A percentile compares a stretch with the other conserved stretches of the same genome.
phyloP scores from a whole-genome alignment of 176 grass and related monocot genomes.

The Olyra latifolia region DNA sequence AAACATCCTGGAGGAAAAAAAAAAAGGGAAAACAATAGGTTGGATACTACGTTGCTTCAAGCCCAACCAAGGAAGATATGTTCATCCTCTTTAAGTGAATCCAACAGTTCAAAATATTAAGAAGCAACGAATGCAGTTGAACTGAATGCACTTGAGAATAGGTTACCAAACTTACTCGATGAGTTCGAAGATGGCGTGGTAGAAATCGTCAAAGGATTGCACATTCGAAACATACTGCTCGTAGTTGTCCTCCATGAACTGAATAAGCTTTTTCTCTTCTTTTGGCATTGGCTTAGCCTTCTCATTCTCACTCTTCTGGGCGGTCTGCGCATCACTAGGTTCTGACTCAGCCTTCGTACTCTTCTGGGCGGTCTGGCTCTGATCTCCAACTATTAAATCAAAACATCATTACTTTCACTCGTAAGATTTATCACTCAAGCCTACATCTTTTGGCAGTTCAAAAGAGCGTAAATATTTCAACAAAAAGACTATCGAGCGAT shows the following conservation, averaged over 20 bases:
- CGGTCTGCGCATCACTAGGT: background rate
- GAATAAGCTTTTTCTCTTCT: conserved; percentile 13
- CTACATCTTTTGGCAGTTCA: background rate
- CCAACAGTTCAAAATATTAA: background rate
- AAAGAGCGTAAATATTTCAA: background rate
- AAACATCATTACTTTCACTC: background rate
- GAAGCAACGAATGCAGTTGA: background rate
- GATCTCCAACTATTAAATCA: background rate
- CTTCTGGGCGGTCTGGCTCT: background rate
- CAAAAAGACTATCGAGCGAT: background rate
- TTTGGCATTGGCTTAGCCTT: conserved; percentile 16
- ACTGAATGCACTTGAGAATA: too few relatives aligned
- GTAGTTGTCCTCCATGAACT: conserved; percentile 36
- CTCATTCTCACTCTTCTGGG: background rate
- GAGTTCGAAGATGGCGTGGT: conserved; percentile 61
- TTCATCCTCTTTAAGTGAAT: background rate
- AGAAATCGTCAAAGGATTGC: conserved; percentile 41
- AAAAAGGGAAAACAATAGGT: too few relatives aligned
- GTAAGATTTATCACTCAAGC: background rate
- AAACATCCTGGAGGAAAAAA: conserved; percentile 43
- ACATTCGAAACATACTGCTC: background rate
- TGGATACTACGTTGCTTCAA: background rate
- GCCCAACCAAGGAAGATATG: background rate
- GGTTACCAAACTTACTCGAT: conserved; percentile 45
- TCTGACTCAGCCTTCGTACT: background rate